Evolutionary conservation across 2,329 filamentous ascomycete species (phyloP).

Genomic region (Fusarium incarnatum): DNA sequence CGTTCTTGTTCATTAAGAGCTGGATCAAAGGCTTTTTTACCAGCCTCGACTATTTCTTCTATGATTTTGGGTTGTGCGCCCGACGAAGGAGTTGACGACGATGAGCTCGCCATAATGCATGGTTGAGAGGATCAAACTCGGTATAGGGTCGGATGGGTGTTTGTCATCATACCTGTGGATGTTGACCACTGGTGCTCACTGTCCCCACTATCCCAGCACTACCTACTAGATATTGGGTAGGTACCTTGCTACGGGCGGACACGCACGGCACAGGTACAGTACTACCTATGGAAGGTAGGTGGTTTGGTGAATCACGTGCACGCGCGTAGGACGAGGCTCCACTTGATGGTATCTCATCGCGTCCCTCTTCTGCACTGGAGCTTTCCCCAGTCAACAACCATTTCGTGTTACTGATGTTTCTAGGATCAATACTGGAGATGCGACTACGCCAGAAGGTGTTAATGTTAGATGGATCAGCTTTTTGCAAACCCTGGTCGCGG

Average conservation of each 20-base stretch:
- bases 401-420: constrained; percentile 30
- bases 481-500: constrained; percentile 24
- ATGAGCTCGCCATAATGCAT: constrained; percentile 46
- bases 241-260: not conserved
- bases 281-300: too few relatives aligned
- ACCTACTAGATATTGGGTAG: not conserved
- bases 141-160: constrained; percentile 30
- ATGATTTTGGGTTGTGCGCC: constrained; percentile 48
- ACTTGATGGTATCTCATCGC: constrained; percentile 16
- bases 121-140: constrained; percentile 23
- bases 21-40: constrained; percentile 63
- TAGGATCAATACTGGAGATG: constrained; percentile 37
- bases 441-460: constrained; percentile 8
- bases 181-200: constrained; percentile 40
- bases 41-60: constrained; percentile 54
- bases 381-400: constrained; percentile 34
- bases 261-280: too few relatives aligned
- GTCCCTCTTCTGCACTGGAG: constrained; percentile 11
- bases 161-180: constrained; percentile 25
- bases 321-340: constrained; percentile 19
- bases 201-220: not conserved
- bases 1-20: constrained; percentile 48
- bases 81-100: constrained; percentile 14
- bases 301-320: constrained; percentile 46
- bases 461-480: constrained; percentile 33